Evolutionary conservation across 2,329 filamentous ascomycete genomes (phyloP), one percentile per base, ranked within the genome.

Genomic region (Talaromyces sp.): DNA sequence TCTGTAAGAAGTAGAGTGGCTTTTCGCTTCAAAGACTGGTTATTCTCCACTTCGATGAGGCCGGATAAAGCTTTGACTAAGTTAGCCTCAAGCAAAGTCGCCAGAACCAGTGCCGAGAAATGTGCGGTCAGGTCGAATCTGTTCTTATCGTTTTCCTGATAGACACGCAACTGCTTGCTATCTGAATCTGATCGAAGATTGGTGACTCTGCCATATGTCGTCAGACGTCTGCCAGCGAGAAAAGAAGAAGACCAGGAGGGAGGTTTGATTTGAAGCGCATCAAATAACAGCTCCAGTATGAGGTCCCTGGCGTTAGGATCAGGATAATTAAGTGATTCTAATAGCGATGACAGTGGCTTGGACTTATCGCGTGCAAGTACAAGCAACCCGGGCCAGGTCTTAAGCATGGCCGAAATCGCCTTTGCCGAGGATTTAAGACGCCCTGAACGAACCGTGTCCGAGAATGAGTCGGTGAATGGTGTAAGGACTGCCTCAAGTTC

Each of bases 201-300:
- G 8, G 92, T 89, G 43, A 98, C 93, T 71, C 96, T 87, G n/a
- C 93, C 94, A 75, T 99, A 99, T 0, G 95, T 99, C 0, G 96
- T 99, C 56, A 99, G 82, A 66, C 96, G 86, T 69, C 95, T 87
- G 8, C 95, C 96, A 41, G 96, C 95, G 56, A 99, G 85, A 75
- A 97, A 99, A 0, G 94, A 96, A 0, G 92, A 93, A 8, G 95
- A 96, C 95, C 95, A 99, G 9, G 93, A 89, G 50, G 95, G 88
- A 66, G 93, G 90, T 71, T 98, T 98, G 73, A 99, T 97, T 41
- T 94, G 88, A 61, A 99, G 80, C 22, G 89, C 85, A 71, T 89
- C 87, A 70, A 96, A 97, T 19, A 99, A 79, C 13, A 99, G 82
- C 75, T 99, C 95, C 67, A 99, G 84, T 19, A 97, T 88, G 0